A percentile compares a stretch with the other conserved stretches of the same genome.
These are phyloP conservation scores for Schwanniomyces occidentalis DNA, from an alignment of 805 yeast species.

Conservation along the genomic window DNA sequence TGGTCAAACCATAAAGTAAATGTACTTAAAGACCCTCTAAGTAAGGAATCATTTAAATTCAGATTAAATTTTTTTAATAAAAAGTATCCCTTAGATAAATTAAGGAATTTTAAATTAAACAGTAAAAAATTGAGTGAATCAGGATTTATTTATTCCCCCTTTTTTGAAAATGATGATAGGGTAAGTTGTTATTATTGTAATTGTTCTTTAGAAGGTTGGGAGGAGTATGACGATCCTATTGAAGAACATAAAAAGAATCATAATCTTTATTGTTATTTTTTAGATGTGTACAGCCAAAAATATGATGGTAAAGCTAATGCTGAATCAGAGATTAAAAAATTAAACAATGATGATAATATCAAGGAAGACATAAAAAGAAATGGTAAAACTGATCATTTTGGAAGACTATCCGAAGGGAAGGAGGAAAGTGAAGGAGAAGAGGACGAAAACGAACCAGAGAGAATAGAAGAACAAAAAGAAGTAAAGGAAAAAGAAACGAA, in stretches of 20 bases:
- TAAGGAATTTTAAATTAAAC: slow-evolving; percentile 33
- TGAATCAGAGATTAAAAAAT: background rate
- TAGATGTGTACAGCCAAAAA: slow-evolving; percentile 11
- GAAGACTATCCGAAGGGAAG: background rate
- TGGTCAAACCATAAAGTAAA: slow-evolving; percentile 17
- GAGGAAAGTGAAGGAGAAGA: background rate
- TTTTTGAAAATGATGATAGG: slow-evolving; percentile 29
- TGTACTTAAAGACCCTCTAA: slow-evolving; percentile 34
- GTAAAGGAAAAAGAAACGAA: slow-evolving; percentile 1
- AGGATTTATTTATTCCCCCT: slow-evolving; percentile 42
- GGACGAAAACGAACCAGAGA: background rate
- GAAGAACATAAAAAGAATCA: slow-evolving; percentile 48
- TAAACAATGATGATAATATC: background rate
- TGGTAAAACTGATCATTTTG: background rate
- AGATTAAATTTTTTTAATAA: slow-evolving; percentile 42
- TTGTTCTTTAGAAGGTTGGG: slow-evolving; percentile 50
- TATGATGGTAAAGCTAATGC: slow-evolving; percentile 4
- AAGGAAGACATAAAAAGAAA: slow-evolving; percentile 3
- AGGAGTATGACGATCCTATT: slow-evolving; percentile 59
- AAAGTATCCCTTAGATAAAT: slow-evolving; percentile 47
- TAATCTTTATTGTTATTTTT: slow-evolving; percentile 26
- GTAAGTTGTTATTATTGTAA: slow-evolving; percentile 33
- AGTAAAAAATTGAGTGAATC: slow-evolving; percentile 47
- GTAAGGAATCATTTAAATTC: slow-evolving; percentile 25
- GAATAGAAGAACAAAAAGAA: slow-evolving; percentile 1